Percentiles rank a stretch among this genome's conserved stretches.
phyloP scores from a whole-genome alignment of 2,329 filamentous ascomycete species.

The Colletotrichum sp. region DNA sequence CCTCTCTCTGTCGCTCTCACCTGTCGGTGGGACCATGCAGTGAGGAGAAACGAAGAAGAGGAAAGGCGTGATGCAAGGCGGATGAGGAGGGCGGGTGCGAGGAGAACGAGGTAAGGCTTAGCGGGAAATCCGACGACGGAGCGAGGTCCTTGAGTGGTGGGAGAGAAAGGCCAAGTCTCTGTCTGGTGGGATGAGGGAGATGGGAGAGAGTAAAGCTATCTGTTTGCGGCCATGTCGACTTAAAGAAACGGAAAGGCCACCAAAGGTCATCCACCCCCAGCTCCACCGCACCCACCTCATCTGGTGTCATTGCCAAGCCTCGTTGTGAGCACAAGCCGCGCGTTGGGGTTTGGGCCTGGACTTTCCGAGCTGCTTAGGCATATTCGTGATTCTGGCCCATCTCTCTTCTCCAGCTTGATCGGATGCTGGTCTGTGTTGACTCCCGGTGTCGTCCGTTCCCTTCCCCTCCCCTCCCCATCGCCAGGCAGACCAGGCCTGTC shows the following conservation, averaged over 20 bases:
- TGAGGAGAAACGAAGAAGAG: background rate
- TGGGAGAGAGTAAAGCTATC: background rate
- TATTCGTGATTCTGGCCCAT: background rate
- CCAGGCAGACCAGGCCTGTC: background rate
- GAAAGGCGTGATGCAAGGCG: background rate
- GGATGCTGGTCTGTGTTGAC: constrained; percentile 14
- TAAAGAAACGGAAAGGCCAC: background rate
- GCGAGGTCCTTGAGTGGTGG: background rate
- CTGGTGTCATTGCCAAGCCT: background rate
- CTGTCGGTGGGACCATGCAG: background rate
- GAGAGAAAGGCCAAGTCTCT: background rate
- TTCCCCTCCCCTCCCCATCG: background rate
- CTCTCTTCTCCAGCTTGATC: background rate
- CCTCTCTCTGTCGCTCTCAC: background rate
- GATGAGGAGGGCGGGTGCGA: background rate
- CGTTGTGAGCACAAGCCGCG: background rate
- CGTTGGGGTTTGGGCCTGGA: background rate
- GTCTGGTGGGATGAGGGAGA: background rate
- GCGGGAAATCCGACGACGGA: background rate
- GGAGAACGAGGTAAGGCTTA: constrained; percentile 16
- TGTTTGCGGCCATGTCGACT: constrained; percentile 15
- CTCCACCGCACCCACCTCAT: background rate
- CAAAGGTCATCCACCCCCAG: background rate
- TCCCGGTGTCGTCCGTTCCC: background rate
- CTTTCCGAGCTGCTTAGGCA: background rate